Evolutionary conservation across 176 grass and related monocot genomes (phyloP).

Genomic region (bread wheat (Triticum aestivum)): DNA sequence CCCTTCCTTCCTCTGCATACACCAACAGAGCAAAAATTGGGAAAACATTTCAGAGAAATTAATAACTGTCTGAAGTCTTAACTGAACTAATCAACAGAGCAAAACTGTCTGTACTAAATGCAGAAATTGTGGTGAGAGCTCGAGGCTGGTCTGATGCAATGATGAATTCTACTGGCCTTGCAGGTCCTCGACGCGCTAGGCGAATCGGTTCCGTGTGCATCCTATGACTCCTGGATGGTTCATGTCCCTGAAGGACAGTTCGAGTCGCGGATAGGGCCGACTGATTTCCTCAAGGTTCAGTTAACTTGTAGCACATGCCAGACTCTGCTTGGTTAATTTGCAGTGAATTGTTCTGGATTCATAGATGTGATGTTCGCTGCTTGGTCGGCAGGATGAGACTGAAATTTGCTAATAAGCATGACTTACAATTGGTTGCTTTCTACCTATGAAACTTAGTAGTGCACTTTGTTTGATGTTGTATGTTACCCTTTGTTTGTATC

Average conservation of each 20-base stretch:
- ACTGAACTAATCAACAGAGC: too few relatives aligned
- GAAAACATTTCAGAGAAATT: too few relatives aligned
- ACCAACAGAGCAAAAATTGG: neutral
- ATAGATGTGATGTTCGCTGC: neutral
- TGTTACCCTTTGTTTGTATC: too few relatives aligned
- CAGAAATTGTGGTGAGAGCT: too few relatives aligned
- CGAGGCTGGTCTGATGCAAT: too few relatives aligned
- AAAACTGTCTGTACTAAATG: too few relatives aligned
- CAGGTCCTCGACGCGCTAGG: conserved; percentile 96
- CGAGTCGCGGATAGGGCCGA: conserved; percentile 76
- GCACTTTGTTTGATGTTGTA: too few relatives aligned
- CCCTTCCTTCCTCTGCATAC: neutral
- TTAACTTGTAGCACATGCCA: neutral
- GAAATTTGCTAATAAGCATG: neutral
- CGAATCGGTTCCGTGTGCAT: conserved; percentile 62
- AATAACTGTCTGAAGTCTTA: too few relatives aligned
- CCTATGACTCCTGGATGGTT: conserved; percentile 98
- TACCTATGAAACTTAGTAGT: neutral
- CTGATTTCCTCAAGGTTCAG: conserved; percentile 79
- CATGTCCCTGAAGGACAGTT: conserved; percentile 92
- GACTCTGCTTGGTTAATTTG: neutral
- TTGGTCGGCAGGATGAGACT: neutral
- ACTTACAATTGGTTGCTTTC: neutral
- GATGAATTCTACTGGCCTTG: conserved; percentile 1
- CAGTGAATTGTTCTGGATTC: neutral